These are phyloP conservation scores for Hypoxylon fuscum DNA, from an alignment of 495 filamentous ascomycete genomes.

Conservation along the genomic window DNA sequence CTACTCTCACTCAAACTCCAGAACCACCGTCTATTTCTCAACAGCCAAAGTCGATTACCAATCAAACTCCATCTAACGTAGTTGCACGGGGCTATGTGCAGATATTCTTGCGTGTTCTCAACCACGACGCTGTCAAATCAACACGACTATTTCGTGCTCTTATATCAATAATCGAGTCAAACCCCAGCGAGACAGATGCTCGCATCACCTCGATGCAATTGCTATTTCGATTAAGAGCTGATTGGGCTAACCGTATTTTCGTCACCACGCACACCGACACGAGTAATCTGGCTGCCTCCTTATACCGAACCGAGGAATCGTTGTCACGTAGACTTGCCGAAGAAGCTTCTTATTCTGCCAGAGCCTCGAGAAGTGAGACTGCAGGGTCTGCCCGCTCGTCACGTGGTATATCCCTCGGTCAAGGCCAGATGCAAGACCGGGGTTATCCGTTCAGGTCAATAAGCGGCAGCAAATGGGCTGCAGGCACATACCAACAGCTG, in stretches of 20 bases:
- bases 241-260: conserved; percentile 76
- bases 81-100: conserved; percentile 64
- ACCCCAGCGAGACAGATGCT: conserved; percentile 67
- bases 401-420: conserved; percentile 58
- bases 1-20: conserved; percentile 38
- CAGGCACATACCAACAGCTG: conserved; percentile 53
- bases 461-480: conserved; percentile 48
- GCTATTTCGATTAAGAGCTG: conserved; percentile 83
- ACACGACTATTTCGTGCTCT: conserved; percentile 62
- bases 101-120: conserved; percentile 70
- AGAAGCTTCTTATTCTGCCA: conserved; percentile 54
- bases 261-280: conserved; percentile 72
- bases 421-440: conserved; percentile 52
- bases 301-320: conserved; percentile 72
- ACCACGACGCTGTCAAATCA: conserved; percentile 61
- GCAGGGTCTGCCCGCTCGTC: conserved; percentile 46
- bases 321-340: conserved; percentile 60
- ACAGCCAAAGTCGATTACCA: conserved; percentile 29
- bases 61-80: conserved; percentile 62
- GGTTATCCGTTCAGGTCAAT: conserved; percentile 44
- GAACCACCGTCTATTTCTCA: conserved; percentile 31
- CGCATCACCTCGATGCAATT: conserved; percentile 84
- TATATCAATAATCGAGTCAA: conserved; percentile 65
- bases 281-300: conserved; percentile 72
- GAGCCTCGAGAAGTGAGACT: conserved; percentile 50